Conservation (phyloP, 2,329 filamentous ascomycete species). For the Verticillium tricorpus region DNA sequence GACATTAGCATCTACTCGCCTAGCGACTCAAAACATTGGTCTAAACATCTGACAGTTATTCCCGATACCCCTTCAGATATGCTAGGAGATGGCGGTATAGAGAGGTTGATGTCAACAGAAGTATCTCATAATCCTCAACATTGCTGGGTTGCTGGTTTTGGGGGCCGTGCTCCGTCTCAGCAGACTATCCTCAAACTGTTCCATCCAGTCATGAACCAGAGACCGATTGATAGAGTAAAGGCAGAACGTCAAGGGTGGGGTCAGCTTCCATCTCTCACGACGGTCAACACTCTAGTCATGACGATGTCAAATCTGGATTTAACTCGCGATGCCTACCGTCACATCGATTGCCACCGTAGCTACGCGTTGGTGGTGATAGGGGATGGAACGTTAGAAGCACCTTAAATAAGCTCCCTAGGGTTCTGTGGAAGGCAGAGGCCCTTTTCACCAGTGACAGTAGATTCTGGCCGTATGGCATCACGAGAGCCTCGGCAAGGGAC, state of each 20-base stretch:
- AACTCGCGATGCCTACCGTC: too few relatives aligned
- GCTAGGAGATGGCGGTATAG: background rate
- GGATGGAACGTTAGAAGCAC: too few relatives aligned
- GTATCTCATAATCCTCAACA: constrained; percentile 13
- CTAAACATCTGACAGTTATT: constrained; percentile 21
- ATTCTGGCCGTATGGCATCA: constrained; percentile 42
- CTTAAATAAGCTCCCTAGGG: too few relatives aligned
- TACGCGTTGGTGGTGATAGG: too few relatives aligned
- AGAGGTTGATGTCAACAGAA: background rate
- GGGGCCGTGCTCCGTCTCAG: constrained; percentile 8
- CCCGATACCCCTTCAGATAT: constrained; percentile 14
- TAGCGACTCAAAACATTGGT: constrained; percentile 25
- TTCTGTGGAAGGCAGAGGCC: too few relatives aligned
- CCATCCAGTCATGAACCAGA: constrained; percentile 13
- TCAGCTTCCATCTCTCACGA: constrained; percentile 19
- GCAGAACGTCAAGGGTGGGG: constrained; percentile 19
- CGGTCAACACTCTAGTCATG: constrained; percentile 21
- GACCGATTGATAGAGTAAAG: constrained; percentile 16
- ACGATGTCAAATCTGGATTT: too few relatives aligned
- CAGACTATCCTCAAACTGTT: constrained; percentile 17
- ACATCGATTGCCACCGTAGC: too few relatives aligned
- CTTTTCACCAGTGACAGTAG: too few relatives aligned
- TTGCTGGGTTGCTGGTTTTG: constrained; percentile 16
- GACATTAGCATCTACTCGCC: constrained; percentile 26
- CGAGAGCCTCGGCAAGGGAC: constrained; percentile 70